phyloP scores from a whole-genome alignment of 2,329 filamentous ascomycete species.

The Penicillium digitatum region DNA sequence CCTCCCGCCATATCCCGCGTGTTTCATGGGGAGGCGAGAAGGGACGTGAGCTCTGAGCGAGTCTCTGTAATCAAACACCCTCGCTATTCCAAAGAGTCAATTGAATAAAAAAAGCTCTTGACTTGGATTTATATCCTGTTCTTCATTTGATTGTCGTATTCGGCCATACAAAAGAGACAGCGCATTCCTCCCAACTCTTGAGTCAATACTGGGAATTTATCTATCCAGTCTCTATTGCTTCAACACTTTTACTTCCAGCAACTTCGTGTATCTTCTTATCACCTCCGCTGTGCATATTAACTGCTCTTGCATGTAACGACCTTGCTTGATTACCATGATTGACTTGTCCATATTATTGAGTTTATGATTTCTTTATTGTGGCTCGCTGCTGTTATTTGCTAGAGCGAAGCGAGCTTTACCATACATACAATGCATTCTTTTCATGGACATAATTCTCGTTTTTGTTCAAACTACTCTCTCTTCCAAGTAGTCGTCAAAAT shows the following conservation, averaged over 20 bases:
- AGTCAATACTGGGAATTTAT: background rate
- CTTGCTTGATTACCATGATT: background rate
- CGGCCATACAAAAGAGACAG: background rate
- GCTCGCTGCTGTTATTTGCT: background rate
- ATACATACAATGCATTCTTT: slow-evolving; percentile 12
- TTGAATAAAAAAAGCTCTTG: background rate
- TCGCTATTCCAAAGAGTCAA: background rate
- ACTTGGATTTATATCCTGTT: background rate
- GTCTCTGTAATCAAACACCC: too few species aligned
- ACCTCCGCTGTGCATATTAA: slow-evolving; percentile 2
- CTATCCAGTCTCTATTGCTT: background rate
- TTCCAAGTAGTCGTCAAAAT: background rate
- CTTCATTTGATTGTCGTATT: background rate
- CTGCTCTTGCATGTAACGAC: slow-evolving; percentile 5
- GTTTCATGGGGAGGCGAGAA: slow-evolving; percentile 45
- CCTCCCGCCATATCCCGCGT: slow-evolving; percentile 26
- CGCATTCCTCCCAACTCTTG: background rate
- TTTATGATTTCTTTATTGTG: background rate
- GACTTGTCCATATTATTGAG: slow-evolving; percentile 2
- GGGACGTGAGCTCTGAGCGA: slow-evolving; percentile 24
- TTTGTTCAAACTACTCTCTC: too few species aligned
- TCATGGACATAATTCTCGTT: background rate
- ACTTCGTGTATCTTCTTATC: slow-evolving; percentile 9
- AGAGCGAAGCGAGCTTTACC: slow-evolving; percentile 9
- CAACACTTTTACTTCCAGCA: background rate